Evolutionary conservation across 1,284 basidiomycete genomes (phyloP).

Genomic region (Pseudozyma sp.): DNA sequence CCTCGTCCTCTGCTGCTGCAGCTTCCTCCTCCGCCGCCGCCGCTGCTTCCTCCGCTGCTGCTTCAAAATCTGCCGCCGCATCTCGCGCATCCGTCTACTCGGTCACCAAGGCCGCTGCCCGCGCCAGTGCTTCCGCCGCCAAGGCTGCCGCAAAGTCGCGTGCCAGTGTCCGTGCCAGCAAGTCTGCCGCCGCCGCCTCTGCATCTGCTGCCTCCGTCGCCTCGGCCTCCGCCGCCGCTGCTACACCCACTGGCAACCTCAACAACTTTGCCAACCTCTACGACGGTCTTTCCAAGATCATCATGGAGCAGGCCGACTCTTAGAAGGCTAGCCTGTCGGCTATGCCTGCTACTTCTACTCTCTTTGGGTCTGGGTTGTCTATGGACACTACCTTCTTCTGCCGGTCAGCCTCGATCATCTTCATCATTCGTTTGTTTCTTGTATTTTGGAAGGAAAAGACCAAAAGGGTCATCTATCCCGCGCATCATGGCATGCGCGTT

Average conservation of each 20-base stretch:
- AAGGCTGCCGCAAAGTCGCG: slow-evolving; percentile 33
- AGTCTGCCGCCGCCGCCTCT: slow-evolving; percentile 31
- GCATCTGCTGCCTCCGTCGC: slow-evolving; percentile 30
- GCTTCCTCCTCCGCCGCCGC: slow-evolving; percentile 31
- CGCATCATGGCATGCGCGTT: neutral
- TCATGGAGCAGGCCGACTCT: slow-evolving; percentile 47
- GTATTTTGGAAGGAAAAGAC: slow-evolving; percentile 28
- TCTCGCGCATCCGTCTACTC: slow-evolving; percentile 48
- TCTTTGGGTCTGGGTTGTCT: slow-evolving; percentile 13
- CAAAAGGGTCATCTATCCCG: slow-evolving; percentile 10
- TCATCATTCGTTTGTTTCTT: slow-evolving; percentile 7
- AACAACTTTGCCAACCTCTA: slow-evolving; percentile 63
- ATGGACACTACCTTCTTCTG: slow-evolving; percentile 29
- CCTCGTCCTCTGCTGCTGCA: slow-evolving; percentile 29
- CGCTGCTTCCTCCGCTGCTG: slow-evolving; percentile 33
- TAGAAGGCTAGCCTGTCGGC: neutral
- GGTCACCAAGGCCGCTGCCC: slow-evolving; percentile 47
- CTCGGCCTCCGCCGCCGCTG: slow-evolving; percentile 38
- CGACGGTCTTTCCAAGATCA: slow-evolving; percentile 63
- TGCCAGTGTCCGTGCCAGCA: slow-evolving; percentile 35
- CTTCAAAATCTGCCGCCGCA: slow-evolving; percentile 46
- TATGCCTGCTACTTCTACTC: neutral
- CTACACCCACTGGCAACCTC: slow-evolving; percentile 56
- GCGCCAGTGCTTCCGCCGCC: slow-evolving; percentile 34
- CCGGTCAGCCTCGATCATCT: slow-evolving; percentile 23